phyloP scores from a whole-genome alignment of 306 rosid species.

The Castanea mollissima region DNA sequence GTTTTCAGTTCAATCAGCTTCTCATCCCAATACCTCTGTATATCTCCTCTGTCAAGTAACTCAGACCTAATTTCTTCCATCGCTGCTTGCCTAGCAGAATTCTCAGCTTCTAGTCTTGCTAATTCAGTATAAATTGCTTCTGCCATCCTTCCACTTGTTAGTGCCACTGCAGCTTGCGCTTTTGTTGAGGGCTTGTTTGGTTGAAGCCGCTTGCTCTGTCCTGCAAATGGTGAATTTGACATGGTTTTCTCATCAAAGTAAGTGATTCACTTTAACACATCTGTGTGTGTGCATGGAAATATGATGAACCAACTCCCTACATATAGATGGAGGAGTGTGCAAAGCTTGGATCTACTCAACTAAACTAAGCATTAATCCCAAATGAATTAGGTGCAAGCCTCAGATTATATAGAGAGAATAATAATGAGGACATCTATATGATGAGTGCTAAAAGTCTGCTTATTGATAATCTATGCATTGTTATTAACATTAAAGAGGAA shows the following conservation, averaged over 20 bases:
- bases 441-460: neutral
- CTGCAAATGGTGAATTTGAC: slow-evolving; percentile 44
- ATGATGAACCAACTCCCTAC: slow-evolving; percentile 12
- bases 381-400: neutral
- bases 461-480: neutral
- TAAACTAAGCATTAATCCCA: neutral
- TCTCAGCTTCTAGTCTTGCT: slow-evolving; percentile 65
- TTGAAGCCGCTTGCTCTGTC: slow-evolving; percentile 88
- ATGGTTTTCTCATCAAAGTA: neutral
- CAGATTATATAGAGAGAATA: neutral
- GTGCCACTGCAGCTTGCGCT: slow-evolving; percentile 86
- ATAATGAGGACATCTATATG: neutral
- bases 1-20: slow-evolving; percentile 57
- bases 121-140: slow-evolving; percentile 59
- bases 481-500: neutral
- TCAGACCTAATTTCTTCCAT: slow-evolving; percentile 65
- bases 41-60: slow-evolving; percentile 71
- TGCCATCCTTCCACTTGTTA: slow-evolving; percentile 72
- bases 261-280: neutral
- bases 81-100: slow-evolving; percentile 53
- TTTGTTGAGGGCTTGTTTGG: slow-evolving; percentile 81
- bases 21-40: slow-evolving; percentile 73
- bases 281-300: neutral
- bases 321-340: neutral
- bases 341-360: neutral